These are phyloP conservation scores for Septoria linicola DNA, from an alignment of 2,329 filamentous ascomycete genomes.

Conservation along the genomic window DNA sequence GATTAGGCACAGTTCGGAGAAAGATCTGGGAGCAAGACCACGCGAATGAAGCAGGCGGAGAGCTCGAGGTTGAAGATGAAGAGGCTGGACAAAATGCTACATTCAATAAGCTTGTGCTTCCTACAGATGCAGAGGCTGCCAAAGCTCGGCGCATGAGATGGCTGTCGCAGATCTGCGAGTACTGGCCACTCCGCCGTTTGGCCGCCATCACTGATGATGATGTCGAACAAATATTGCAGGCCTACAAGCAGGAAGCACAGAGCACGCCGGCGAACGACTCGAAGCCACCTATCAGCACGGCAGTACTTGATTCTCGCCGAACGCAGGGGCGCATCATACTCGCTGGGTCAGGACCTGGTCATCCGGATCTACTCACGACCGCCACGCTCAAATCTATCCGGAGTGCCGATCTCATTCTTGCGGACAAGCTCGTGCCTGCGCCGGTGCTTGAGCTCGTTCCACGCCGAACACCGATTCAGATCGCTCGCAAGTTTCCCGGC, in stretches of 20 bases:
- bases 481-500: slow-evolving; percentile 95
- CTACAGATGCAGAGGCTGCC: slow-evolving; percentile 69
- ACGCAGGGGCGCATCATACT: slow-evolving; percentile 72
- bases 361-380: slow-evolving; percentile 85
- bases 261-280: slow-evolving; percentile 31
- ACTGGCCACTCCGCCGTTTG: slow-evolving; percentile 86
- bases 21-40: slow-evolving; percentile 74
- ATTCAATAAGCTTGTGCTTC: slow-evolving; percentile 80
- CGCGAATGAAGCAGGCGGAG: slow-evolving; percentile 48
- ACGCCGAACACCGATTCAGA: slow-evolving; percentile 81
- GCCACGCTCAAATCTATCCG: slow-evolving; percentile 76
- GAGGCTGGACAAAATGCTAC: slow-evolving; percentile 71
- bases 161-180: slow-evolving; percentile 95
- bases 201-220: slow-evolving; percentile 78
- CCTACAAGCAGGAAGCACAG: slow-evolving; percentile 57
- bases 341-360: slow-evolving; percentile 87
- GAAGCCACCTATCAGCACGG: slow-evolving; percentile 32
- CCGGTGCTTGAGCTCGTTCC: slow-evolving; percentile 87
- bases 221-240: slow-evolving; percentile 70
- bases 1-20: slow-evolving; percentile 70
- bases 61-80: slow-evolving; percentile 53
- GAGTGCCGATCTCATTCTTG: slow-evolving; percentile 73
- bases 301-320: slow-evolving; percentile 33
- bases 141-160: slow-evolving; percentile 85
- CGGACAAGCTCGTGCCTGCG: slow-evolving; percentile 81